These are phyloP conservation scores for Mycena crocata DNA, from an alignment of 768 basidiomycete genomes.

Conservation along the genomic window DNA sequence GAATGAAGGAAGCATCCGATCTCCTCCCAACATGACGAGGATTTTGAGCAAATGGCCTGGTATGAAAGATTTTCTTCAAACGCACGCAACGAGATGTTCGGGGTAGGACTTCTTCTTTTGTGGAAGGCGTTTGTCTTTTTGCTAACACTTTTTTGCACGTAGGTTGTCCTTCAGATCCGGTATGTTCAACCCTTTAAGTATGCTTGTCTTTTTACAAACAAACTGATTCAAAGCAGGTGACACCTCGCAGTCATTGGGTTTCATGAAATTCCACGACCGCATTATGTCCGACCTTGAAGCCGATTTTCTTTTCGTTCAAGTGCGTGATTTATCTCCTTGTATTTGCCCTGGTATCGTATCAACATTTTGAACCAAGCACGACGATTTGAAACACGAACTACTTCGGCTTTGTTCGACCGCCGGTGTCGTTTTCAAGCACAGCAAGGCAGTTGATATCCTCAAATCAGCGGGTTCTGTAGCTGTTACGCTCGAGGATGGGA, in stretches of 20 bases:
- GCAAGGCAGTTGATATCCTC: neutral
- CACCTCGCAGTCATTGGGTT: conserved; percentile 15
- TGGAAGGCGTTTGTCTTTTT: no score
- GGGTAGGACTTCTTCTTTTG: conserved; percentile 19
- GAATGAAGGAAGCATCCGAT: conserved; percentile 23
- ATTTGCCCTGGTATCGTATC: neutral
- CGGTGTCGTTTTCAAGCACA: conserved; percentile 15
- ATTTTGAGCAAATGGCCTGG: conserved; percentile 23
- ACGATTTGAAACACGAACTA: conserved; percentile 16
- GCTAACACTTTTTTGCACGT: neutral
- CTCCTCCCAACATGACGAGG: conserved; percentile 27
- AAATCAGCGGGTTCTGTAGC: neutral
- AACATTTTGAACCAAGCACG: conserved; percentile 11
- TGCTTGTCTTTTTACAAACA: neutral
- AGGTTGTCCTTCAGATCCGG: conserved; percentile 23
- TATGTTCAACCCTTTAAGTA: neutral
- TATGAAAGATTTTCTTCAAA: conserved; percentile 13
- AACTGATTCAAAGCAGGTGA: conserved; percentile 1
- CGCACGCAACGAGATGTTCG: neutral
- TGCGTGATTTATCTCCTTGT: neutral
- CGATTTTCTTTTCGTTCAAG: conserved; percentile 25
- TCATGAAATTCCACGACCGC: conserved; percentile 24
- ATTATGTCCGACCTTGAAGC: conserved; percentile 24
- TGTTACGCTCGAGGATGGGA: conserved; percentile 7
- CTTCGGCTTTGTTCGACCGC: conserved; percentile 14